phyloP scores from a whole-genome alignment of 305 asterid genomes.

The Fraxinus dipetala region DNA sequence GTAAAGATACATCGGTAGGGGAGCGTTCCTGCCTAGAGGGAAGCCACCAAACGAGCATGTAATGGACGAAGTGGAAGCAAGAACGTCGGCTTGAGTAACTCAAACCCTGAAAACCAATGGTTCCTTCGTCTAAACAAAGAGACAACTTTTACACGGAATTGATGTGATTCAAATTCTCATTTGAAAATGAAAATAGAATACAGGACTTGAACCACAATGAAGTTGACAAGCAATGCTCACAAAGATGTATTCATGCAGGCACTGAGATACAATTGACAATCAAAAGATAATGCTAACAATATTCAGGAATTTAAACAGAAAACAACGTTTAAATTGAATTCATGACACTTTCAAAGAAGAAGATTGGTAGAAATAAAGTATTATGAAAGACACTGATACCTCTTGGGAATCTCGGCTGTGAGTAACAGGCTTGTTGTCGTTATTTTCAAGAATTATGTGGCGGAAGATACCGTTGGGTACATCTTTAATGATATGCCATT shows the following conservation, averaged over 20 bases:
- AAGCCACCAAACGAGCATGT: not conserved
- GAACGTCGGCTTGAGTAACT: not conserved
- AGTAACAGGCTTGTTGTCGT: constrained; percentile 98
- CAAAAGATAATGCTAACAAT: not conserved
- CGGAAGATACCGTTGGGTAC: constrained; percentile 94
- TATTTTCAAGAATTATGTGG: constrained; percentile 86
- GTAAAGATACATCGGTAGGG: not conserved
- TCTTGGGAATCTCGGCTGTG: constrained; percentile 99
- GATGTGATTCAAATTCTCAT: not conserved
- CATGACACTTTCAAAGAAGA: not conserved
- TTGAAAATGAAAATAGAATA: not conserved
- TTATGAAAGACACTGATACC: constrained; percentile 42
- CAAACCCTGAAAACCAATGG: not conserved
- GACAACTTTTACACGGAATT: not conserved
- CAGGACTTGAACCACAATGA: not conserved
- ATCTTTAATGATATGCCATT: constrained; percentile 91
- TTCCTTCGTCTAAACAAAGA: not conserved
- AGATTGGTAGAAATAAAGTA: not conserved
- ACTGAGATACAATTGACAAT: not conserved
- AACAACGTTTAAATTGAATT: not conserved
- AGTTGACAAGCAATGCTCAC: not conserved
- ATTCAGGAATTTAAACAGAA: not conserved
- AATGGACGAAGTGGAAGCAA: not conserved
- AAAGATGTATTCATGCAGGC: not conserved
- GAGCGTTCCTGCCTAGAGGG: not conserved